These are phyloP conservation scores for Komagataella pastoris DNA, from an alignment of 805 yeast species.

Conservation along the genomic window DNA sequence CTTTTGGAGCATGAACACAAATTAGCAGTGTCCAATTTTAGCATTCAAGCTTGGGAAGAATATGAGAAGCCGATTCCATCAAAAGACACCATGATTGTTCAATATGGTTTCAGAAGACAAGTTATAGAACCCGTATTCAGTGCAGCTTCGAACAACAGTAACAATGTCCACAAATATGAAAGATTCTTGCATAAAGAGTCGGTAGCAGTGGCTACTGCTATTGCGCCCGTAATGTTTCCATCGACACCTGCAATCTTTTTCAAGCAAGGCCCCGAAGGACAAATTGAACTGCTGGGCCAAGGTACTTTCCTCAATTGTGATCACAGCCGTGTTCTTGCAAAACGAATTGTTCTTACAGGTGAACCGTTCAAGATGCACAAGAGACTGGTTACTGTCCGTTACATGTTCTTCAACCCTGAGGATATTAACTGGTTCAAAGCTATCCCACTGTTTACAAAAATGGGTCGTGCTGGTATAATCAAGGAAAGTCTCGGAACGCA, in stretches of 20 bases:
- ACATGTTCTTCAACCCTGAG: constrained; percentile 90
- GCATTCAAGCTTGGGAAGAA: constrained; percentile 82
- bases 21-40: constrained; percentile 67
- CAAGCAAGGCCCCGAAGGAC: constrained; percentile 36
- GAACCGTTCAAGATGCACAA: constrained; percentile 93
- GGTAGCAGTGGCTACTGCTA: constrained; percentile 67
- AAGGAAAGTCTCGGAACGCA: constrained; percentile 96
- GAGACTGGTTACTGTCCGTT: constrained; percentile 80
- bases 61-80: constrained; percentile 77
- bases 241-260: constrained; percentile 78
- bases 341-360: constrained; percentile 84
- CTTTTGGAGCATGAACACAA: constrained; percentile 80
- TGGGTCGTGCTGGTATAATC: constrained; percentile 89
- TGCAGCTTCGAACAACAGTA: constrained; percentile 60
- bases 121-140: constrained; percentile 74
- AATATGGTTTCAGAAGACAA: constrained; percentile 88
- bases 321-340: constrained; percentile 71
- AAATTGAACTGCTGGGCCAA: constrained; percentile 65
- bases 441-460: constrained; percentile 83
- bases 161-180: constrained; percentile 80
- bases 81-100: constrained; percentile 70
- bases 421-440: constrained; percentile 86
- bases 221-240: constrained; percentile 78
- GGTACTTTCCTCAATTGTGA: constrained; percentile 87
- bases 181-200: constrained; percentile 72